A percentile compares a stretch with the other conserved stretches of the same genome.
Evolutionary conservation across 495 filamentous ascomycete species (phyloP).

Genomic region (Tuber umbilicatum): DNA sequence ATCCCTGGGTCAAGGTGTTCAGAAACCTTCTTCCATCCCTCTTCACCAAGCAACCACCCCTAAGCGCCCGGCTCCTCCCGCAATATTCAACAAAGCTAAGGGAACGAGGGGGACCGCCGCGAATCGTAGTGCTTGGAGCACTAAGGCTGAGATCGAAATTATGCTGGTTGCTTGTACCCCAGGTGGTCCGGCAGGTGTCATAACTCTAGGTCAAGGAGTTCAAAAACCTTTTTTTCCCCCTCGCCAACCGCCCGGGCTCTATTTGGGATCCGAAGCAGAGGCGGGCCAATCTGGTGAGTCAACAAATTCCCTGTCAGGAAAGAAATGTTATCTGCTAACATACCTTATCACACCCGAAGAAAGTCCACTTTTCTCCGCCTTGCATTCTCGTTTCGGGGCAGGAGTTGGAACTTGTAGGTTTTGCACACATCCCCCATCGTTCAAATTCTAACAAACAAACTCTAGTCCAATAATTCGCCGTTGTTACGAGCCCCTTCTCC

Average conservation of each 20-base stretch:
- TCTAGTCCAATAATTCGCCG: background rate
- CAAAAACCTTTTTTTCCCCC: background rate
- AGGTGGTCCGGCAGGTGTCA: background rate
- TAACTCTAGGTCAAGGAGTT: background rate
- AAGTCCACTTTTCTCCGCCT: background rate
- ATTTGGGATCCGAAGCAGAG: background rate
- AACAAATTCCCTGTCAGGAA: background rate
- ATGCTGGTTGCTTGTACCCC: too few relatives aligned
- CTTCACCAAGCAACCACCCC: too few relatives aligned
- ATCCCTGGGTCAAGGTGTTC: background rate
- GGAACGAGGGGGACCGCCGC: too few relatives aligned
- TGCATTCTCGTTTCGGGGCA: background rate
- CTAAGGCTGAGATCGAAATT: too few relatives aligned
- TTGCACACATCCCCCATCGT: background rate
- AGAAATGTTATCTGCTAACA: background rate
- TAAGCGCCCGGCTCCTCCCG: too few relatives aligned
- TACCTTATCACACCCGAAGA: background rate
- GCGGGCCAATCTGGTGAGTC: background rate
- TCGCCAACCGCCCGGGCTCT: background rate
- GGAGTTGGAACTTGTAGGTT: background rate
- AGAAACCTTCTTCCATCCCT: background rate
- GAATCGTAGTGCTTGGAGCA: too few relatives aligned
- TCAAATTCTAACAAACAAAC: background rate
- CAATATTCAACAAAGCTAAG: too few relatives aligned
- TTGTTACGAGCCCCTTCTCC: background rate